These are phyloP conservation scores for Hymenoscyphus occultus DNA, from an alignment of 2,329 filamentous ascomycete genomes.

Conservation along the genomic window DNA sequence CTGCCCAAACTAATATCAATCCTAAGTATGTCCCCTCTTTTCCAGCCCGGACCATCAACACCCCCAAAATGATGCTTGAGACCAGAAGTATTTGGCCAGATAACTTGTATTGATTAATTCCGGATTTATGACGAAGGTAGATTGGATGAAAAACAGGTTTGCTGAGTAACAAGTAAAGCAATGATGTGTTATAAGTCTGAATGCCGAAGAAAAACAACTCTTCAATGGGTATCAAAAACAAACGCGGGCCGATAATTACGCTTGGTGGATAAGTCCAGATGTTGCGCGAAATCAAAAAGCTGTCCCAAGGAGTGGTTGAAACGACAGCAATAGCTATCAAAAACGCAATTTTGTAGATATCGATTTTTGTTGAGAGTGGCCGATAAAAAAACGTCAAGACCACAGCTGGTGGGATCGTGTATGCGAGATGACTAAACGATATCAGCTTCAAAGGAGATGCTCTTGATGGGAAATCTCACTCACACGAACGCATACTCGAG, in stretches of 20 bases:
- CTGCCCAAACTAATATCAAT: constrained; percentile 67
- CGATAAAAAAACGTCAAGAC: constrained; percentile 56
- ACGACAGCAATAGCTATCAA: constrained; percentile 61
- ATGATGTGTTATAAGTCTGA: constrained; percentile 69
- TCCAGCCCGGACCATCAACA: constrained; percentile 44
- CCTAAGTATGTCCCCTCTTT: constrained; percentile 62
- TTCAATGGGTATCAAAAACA: constrained; percentile 66
- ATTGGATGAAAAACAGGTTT: constrained; percentile 58
- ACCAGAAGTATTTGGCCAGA: constrained; percentile 50
- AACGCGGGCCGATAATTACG: constrained; percentile 59
- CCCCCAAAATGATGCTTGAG: constrained; percentile 44
- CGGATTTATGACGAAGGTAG: constrained; percentile 40
- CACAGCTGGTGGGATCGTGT: constrained; percentile 62
- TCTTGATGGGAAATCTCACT: constrained; percentile 32
- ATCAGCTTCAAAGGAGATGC: constrained; percentile 11
- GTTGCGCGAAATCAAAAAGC: constrained; percentile 63
- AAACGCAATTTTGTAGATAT: constrained; percentile 60
- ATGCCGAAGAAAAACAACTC: constrained; percentile 77
- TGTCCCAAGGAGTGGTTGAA: constrained; percentile 74
- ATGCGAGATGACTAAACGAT: constrained; percentile 53
- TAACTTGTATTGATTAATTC: constrained; percentile 35
- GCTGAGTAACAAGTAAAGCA: constrained; percentile 65
- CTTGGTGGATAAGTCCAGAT: constrained; percentile 70
- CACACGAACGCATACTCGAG: constrained; percentile 63
- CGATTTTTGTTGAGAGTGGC: constrained; percentile 59